Conservation (phyloP, 1,284 basidiomycete genomes). For the Ustilago shanxiensis region DNA sequence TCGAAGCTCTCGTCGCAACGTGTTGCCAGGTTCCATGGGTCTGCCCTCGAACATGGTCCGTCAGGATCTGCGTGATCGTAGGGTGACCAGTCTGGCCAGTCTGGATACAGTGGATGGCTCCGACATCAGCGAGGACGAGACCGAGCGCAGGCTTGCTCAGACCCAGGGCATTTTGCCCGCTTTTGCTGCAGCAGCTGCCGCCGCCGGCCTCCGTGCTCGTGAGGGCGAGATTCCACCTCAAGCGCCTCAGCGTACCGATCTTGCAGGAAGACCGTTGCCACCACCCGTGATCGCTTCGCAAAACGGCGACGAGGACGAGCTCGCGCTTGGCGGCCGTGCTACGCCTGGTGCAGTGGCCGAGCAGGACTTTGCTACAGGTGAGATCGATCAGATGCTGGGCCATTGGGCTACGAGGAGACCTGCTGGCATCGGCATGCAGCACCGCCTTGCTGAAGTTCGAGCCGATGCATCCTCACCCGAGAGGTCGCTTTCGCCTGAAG, state of each 20-base stretch:
- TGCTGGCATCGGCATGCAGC: conserved; percentile 29
- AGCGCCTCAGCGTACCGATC: conserved; percentile 55
- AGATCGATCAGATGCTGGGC: conserved; percentile 63
- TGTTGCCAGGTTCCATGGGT: conserved; percentile 42
- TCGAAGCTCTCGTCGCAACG: conserved; percentile 27
- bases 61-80: conserved; percentile 49
- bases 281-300: conserved; percentile 65
- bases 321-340: conserved; percentile 54
- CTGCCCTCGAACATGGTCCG: conserved; percentile 46
- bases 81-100: conserved; percentile 59
- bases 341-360: conserved; percentile 46
- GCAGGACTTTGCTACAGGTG: conserved; percentile 58
- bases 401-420: conserved; percentile 45
- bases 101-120: conserved; percentile 56
- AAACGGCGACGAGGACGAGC: conserved; percentile 48
- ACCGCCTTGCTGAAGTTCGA: conserved; percentile 41
- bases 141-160: conserved; percentile 49
- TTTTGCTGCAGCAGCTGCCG: conserved; percentile 39
- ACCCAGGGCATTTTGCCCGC: conserved; percentile 43
- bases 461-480: conserved; percentile 42
- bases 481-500: conserved; percentile 43
- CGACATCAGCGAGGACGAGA: conserved; percentile 62
- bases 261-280: conserved; percentile 60
- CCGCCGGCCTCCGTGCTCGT: conserved; percentile 28
- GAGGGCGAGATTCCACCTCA: conserved; percentile 35